These are phyloP conservation scores for Zymoseptoria tritici DNA, from an alignment of 2,329 filamentous ascomycete species.

Conservation along the genomic window DNA sequence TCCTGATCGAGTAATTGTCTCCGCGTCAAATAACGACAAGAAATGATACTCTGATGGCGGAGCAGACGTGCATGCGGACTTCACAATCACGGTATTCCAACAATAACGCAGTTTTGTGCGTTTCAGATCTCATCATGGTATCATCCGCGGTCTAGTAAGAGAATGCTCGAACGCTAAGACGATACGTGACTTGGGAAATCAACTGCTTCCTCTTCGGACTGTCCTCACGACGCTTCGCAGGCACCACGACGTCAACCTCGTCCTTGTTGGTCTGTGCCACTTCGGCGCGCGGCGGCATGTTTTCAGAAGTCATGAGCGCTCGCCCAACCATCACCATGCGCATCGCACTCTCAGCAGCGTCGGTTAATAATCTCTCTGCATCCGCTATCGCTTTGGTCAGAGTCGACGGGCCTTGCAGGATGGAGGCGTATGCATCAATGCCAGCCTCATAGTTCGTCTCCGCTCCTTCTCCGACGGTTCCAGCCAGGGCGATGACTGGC, in stretches of 20 bases:
- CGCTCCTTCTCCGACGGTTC: slow-evolving; percentile 35
- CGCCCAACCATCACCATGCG: slow-evolving; percentile 33
- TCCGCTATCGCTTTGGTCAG: slow-evolving; percentile 31
- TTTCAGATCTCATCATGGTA: not conserved
- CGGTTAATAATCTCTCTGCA: slow-evolving; percentile 29
- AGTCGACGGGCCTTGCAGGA: slow-evolving; percentile 29
- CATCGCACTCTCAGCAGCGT: slow-evolving; percentile 33
- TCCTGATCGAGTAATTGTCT: not conserved
- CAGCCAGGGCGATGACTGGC: slow-evolving; percentile 41
- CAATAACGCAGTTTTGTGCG: not conserved
- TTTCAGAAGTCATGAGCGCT: slow-evolving; percentile 13
- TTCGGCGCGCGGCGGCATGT: not conserved
- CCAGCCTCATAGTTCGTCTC: slow-evolving; percentile 30
- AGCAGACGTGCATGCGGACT: not conserved
- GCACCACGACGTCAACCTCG: not conserved
- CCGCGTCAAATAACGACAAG: not conserved
- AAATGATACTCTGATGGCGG: not conserved
- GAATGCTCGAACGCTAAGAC: not conserved
- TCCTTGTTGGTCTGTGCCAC: not conserved
- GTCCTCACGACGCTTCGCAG: not conserved
- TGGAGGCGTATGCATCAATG: slow-evolving; percentile 33
- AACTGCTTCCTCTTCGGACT: not conserved
- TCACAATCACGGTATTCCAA: not conserved
- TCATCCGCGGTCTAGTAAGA: not conserved
- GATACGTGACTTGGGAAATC: not conserved